Evolutionary conservation across 129 eudicot species (phyloP), one percentile per base, ranked within the genome.

Genomic region (Chrysanthemum seticuspe): DNA sequence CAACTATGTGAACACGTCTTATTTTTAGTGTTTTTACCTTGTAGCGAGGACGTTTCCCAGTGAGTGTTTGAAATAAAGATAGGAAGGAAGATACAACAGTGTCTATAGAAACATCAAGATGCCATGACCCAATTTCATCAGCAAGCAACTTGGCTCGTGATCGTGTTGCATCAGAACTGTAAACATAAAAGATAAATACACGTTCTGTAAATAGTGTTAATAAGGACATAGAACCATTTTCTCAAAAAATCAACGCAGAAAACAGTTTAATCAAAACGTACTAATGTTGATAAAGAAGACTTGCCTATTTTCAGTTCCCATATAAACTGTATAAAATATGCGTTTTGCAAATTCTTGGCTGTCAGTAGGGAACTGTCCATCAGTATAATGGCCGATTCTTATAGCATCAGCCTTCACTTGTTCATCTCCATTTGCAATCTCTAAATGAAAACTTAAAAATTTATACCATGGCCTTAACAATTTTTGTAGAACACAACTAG

Each of bases 231-330:
- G 36, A 31, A 31, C 36, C 36, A 4, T 31, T 31, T 31, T 31
- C 36, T 31, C 36, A 31, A 1, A 31, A 31, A 31, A 31, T 31
- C 36, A 31, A 3, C 31, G 4, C 44, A 36, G 44, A 36, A 36
- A 34, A 34, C 40, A 34, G 8, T 36, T 36, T 36, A 36, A 36
- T 36, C 44, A 36, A 36, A 5, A 36, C 5, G 44, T 36, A 36
- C 44, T 36, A 36, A 36, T 36, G 44, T 36, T 36, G 7, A 36
- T 36, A 5, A 36, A 36, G 44, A 36, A 36, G 44, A 36, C 44
- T 36, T 56, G 76, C 97, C 96, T 92, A 68, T 92, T 92, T 81
- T 92, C 97, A 15, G 94, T 72, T 96, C 97, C 97, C 97, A 92
- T 92, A 71, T 83, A 88, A 56, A 92, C 91, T 3, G 97, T 88